Conservation (phyloP, 257 asterid genomes). For the Solanum tarijense region DNA sequence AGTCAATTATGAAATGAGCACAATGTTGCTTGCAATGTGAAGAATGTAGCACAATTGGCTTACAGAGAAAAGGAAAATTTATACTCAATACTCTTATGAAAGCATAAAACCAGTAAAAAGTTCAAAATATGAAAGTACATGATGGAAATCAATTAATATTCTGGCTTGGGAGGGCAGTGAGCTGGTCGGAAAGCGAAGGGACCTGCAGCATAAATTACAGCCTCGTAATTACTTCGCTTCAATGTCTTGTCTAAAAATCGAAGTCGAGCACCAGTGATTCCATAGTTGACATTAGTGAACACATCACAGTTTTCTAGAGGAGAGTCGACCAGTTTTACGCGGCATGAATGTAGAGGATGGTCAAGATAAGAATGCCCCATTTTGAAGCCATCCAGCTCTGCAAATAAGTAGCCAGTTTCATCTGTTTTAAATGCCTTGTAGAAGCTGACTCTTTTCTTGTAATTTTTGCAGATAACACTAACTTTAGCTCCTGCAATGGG, state of each 20-base stretch:
- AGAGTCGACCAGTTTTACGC: conserved; percentile 60
- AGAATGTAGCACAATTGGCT: neutral
- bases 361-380: conserved; percentile 59
- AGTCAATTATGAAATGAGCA: neutral
- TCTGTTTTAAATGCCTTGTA: conserved; percentile 60
- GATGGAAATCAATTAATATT: conserved; percentile 5
- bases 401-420: conserved; percentile 63
- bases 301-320: conserved; percentile 43
- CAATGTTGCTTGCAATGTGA: neutral
- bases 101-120: neutral
- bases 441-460: conserved; percentile 48
- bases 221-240: conserved; percentile 38
- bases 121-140: neutral
- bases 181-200: conserved; percentile 80
- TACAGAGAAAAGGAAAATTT: neutral
- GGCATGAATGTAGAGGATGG: conserved; percentile 86
- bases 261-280: conserved; percentile 63
- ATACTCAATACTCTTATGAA: neutral
- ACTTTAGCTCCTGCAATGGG: conserved; percentile 45
- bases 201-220: conserved; percentile 55
- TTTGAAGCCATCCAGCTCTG: conserved; percentile 64
- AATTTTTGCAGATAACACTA: conserved; percentile 76
- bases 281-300: conserved; percentile 63
- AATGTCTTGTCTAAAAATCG: conserved; percentile 55
- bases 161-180: conserved; percentile 39